Base-by-base conservation (phyloP, 1,139 yeast genomes). In the Yamadazyma buinensis region DNA sequence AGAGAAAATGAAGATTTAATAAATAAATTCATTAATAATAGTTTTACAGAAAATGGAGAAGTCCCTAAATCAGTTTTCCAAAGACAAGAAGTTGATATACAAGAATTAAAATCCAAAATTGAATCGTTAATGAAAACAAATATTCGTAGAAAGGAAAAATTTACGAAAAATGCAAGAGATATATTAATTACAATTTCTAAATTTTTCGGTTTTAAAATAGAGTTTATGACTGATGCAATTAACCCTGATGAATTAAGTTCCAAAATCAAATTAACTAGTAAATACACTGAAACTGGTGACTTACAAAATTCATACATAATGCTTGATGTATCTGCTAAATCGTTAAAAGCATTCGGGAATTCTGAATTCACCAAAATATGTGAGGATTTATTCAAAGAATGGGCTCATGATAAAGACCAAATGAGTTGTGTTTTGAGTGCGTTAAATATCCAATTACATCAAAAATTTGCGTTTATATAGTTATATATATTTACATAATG, bases 391-490 rank as follows among this genome's bases (percentile, higher is more conserved):
- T 70, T 84, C 17, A 59, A 70, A 13, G 72, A 74, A 40, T 86
- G 95, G 88, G 76, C 84, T 3, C 69, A 69, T 32, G 84, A 82
- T 33, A 73, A 78, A 41, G 75, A 74, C 28, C 88, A 85, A 46
- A 76, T 86, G 17, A 86, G 95, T 0, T 84, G 95, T 47, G 83
- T 87, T 49, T 61, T 88, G 37, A 81, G 94, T 37, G 88, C 94
- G 0, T 62, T 87, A 42, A 84, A 80, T 34, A 61, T 87, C 38
- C 81, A 75, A 47, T 58, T 85, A 18, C 80, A 77, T 57, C 81
- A 78, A 35, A 48, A 39, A 30, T 50, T 49, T 37, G 47, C 37
- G 25, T 34, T 10, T 38, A 32, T 26, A 35, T 28, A 29, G n/a
- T n/a, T n/a, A n/a, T 17, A n/a, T 36, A 28, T 30, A 28, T 20